Percentiles rank a stretch among this genome's conserved stretches.
Conservation (phyloP, 2,329 filamentous ascomycete species). For the Dendrostoma leiphaemia region DNA sequence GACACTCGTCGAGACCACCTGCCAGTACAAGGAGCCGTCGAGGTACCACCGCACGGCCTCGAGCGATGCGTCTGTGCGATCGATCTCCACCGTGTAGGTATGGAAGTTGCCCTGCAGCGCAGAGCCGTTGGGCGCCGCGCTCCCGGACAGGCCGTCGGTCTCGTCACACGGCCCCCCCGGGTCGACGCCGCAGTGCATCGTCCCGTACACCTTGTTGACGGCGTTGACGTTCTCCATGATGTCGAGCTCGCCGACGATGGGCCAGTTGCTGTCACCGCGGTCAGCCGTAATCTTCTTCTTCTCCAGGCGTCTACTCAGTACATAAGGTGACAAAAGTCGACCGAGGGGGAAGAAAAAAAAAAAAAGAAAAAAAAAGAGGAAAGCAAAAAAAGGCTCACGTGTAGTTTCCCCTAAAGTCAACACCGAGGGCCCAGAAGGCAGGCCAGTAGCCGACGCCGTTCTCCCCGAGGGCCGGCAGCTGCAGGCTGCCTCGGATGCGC, state of each 20-base stretch:
- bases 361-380: too few species aligned
- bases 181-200: conserved; percentile 27
- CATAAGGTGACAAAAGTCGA: too few species aligned
- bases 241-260: conserved; percentile 27
- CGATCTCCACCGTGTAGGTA: conserved; percentile 28
- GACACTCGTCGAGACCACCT: conserved; percentile 22
- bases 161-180: conserved; percentile 31
- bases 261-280: conserved; percentile 24
- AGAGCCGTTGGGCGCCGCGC: neutral
- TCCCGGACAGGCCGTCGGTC: conserved; percentile 23
- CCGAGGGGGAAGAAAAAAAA: too few species aligned
- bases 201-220: conserved; percentile 20
- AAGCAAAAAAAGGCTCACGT: too few species aligned
- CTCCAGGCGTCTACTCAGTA: too few species aligned
- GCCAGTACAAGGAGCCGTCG: conserved; percentile 22
- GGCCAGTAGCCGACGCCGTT: conserved; percentile 6
- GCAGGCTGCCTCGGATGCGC: conserved; percentile 22
- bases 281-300: too few species aligned
- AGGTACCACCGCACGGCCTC: conserved; percentile 27
- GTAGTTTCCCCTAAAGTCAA: conserved; percentile 1
- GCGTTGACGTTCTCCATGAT: conserved; percentile 31
- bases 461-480: conserved; percentile 3
- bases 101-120: conserved; percentile 26
- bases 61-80: conserved; percentile 14
- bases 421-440: conserved; percentile 6